Conservation (phyloP, 2,329 filamentous ascomycete genomes). For the Chaetomium sp. region DNA sequence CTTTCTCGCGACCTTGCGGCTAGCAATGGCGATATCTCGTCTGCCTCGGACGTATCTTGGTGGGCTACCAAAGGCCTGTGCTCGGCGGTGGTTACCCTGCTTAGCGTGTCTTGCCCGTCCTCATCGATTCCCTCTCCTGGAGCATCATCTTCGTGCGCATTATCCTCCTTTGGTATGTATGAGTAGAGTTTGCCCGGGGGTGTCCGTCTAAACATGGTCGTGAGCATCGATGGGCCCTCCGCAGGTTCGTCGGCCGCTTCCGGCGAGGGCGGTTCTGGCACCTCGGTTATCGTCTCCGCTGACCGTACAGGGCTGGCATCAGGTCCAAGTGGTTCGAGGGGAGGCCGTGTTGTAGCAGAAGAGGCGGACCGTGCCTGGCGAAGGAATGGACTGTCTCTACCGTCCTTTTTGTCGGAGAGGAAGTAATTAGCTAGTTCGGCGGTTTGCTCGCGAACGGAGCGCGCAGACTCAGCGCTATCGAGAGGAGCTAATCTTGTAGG, state of each 20-base stretch:
- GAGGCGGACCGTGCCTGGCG: slow-evolving; percentile 43
- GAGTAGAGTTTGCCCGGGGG: slow-evolving; percentile 42
- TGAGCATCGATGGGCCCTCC: slow-evolving; percentile 49
- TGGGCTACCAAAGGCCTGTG: slow-evolving; percentile 9
- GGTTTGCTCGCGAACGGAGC: slow-evolving; percentile 81
- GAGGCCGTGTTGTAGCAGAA: slow-evolving; percentile 33
- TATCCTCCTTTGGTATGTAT: slow-evolving; percentile 24
- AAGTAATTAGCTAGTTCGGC: slow-evolving; percentile 84
- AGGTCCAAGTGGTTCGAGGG: slow-evolving; percentile 30
- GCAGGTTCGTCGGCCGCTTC: slow-evolving; percentile 39
- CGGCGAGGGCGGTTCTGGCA: slow-evolving; percentile 59
- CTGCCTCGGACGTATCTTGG: slow-evolving; percentile 23
- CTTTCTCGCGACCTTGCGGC: slow-evolving; percentile 38
- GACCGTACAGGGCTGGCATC: slow-evolving; percentile 33
- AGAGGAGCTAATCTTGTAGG: slow-evolving; percentile 47
- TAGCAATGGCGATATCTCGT: slow-evolving; percentile 55
- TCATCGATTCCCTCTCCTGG: slow-evolving; percentile 18
- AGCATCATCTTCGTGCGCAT: slow-evolving; percentile 30
- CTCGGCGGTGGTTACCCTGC: slow-evolving; percentile 3
- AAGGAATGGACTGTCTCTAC: slow-evolving; percentile 51
- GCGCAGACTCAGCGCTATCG: slow-evolving; percentile 74
- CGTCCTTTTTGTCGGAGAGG: slow-evolving; percentile 63
- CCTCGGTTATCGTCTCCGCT: slow-evolving; percentile 61
- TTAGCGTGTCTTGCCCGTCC: slow-evolving; percentile 19
- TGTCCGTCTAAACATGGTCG: slow-evolving; percentile 54